These are phyloP conservation scores for Pseudopithomyces chartarum DNA, from an alignment of 2,329 filamentous ascomycete genomes.

Conservation along the genomic window DNA sequence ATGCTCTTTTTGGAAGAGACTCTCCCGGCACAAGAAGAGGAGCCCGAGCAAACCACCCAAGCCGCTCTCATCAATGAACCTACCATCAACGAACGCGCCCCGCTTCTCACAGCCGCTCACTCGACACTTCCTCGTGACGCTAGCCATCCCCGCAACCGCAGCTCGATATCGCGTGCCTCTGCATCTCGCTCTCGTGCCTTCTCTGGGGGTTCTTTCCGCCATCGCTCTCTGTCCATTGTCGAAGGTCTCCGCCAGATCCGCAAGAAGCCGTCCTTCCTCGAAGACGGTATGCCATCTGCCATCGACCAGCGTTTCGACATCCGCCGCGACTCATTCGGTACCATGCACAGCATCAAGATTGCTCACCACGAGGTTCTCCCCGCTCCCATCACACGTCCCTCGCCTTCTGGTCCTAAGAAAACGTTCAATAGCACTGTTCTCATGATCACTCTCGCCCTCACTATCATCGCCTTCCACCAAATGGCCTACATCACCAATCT, in stretches of 20 bases:
- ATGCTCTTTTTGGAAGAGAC: constrained; percentile 85
- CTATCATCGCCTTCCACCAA: constrained; percentile 84
- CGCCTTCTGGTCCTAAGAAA: constrained; percentile 19
- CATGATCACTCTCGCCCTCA: constrained; percentile 78
- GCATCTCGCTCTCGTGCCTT: constrained; percentile 32
- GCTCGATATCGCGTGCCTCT: constrained; percentile 25
- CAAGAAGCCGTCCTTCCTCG: constrained; percentile 43
- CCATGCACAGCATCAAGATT: constrained; percentile 43
- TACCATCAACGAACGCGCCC: constrained; percentile 67
- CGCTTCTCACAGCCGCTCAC: constrained; percentile 53
- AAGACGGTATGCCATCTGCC: constrained; percentile 41
- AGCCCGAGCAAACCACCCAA: constrained; percentile 49
- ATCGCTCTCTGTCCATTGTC: constrained; percentile 35
- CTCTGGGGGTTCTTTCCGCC: constrained; percentile 28
- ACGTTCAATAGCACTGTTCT: constrained; percentile 70
- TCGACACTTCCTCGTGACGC: constrained; percentile 57
- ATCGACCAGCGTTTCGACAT: constrained; percentile 42
- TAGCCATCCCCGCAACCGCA: constrained; percentile 37
- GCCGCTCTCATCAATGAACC: constrained; percentile 68
- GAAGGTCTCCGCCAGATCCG: constrained; percentile 40
- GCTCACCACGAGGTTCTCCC: constrained; percentile 32
- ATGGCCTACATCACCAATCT: constrained; percentile 93
- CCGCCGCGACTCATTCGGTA: constrained; percentile 42
- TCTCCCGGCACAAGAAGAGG: constrained; percentile 64
- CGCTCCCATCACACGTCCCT: constrained; percentile 8